Evolutionary conservation across 2,329 filamentous ascomycete species (phyloP).

Genomic region (Thermomyces lanuginosus): DNA sequence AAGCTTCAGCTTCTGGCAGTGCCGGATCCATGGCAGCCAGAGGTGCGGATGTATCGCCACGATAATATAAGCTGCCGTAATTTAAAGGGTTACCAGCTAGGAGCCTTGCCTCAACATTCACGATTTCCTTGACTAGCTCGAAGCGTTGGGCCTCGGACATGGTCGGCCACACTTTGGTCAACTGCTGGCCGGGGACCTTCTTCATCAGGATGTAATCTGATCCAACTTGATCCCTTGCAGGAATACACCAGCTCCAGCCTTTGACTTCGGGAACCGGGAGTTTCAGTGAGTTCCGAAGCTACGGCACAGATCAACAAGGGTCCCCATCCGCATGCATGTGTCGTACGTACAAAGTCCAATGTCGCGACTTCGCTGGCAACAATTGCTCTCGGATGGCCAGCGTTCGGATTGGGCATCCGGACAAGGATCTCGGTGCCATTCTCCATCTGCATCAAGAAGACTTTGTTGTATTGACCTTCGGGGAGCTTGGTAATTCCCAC

Average conservation of each 20-base stretch:
- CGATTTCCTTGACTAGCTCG: constrained; percentile 8
- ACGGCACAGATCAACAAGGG: not conserved
- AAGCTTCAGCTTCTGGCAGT: constrained; percentile 1
- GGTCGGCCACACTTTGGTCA: constrained; percentile 8
- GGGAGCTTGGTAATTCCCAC: constrained; percentile 17
- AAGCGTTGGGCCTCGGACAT: constrained; percentile 10
- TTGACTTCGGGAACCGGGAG: constrained; percentile 10
- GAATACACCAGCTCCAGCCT: constrained; percentile 7
- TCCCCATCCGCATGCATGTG: not conserved
- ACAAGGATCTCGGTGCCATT: constrained; percentile 7
- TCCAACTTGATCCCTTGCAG: constrained; percentile 7
- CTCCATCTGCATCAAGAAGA: constrained; percentile 14
- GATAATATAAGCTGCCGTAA: constrained; percentile 11
- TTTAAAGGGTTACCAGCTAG: constrained; percentile 4
- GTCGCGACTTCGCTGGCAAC: constrained; percentile 12
- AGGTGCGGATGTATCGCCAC: constrained; percentile 3
- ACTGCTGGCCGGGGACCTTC: constrained; percentile 7
- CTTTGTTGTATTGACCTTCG: constrained; percentile 11
- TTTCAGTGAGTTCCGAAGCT: constrained; percentile 9
- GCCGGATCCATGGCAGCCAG: constrained; percentile 1
- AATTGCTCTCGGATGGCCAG: constrained; percentile 6
- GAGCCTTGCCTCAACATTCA: constrained; percentile 8
- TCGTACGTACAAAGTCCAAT: constrained; percentile 10
- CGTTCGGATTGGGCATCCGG: constrained; percentile 9
- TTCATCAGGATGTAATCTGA: constrained; percentile 13